Conservation (phyloP, 192 early-diverging fungal species). For the Coemansia sp. region DNA sequence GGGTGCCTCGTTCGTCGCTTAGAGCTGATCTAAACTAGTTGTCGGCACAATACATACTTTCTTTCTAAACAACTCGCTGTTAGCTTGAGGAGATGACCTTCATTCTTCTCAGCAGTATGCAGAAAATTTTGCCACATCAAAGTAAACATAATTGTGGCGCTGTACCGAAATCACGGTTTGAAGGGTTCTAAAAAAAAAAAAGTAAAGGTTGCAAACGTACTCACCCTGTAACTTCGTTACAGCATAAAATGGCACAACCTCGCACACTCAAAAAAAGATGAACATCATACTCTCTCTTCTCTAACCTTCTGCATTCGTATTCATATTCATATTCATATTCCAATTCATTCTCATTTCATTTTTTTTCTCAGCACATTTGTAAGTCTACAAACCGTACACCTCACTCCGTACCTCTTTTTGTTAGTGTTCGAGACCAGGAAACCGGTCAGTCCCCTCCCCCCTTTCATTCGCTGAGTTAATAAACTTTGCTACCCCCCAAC, state of each 20-base stretch:
- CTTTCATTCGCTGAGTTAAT: background rate
- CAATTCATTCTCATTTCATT: background rate
- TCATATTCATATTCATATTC: background rate
- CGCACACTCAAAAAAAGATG: background rate
- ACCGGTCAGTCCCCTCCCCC: background rate
- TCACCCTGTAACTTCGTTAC: background rate
- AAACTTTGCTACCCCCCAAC: background rate
- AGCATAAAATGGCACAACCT: background rate
- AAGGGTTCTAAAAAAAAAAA: background rate
- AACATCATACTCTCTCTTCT: background rate
- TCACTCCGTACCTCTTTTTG: background rate
- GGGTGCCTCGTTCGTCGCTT: slow-evolving; percentile 61
- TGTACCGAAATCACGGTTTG: background rate
- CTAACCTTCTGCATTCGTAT: background rate
- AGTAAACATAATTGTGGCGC: background rate
- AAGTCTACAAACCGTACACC: background rate
- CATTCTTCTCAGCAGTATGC: background rate
- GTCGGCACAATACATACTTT: background rate
- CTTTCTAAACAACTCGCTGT: background rate
- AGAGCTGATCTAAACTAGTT: background rate
- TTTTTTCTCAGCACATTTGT: background rate
- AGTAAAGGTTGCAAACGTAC: background rate
- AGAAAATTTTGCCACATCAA: background rate
- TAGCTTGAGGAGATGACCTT: background rate
- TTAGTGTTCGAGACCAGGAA: background rate